Base-by-base conservation (phyloP, 2,329 filamentous ascomycete species). In the Davidsoniella virescens region DNA sequence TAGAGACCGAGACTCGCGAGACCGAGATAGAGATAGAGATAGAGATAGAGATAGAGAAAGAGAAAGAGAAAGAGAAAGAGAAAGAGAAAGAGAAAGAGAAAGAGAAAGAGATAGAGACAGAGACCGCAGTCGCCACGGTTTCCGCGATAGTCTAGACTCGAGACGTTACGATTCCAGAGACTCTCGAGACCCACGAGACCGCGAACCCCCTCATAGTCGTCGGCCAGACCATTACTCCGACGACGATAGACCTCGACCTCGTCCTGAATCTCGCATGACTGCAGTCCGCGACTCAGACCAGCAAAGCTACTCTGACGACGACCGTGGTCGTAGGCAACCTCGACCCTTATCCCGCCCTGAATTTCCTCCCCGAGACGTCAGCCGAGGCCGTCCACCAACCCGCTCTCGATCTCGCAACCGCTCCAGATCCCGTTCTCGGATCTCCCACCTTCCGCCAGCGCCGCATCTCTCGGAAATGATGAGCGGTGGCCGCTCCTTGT, bases 41-140 rank as follows among this genome's bases (percentile, higher is more conserved):
- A n/a, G 20, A 20, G 3, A 20, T 7, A 33, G 47, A 42, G 38
- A 43, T 6, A 38, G 25, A 17, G n/a, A n/a, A n/a, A n/a, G 26
- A 33, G 12, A 33, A 2, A 33, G 29, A 33, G 9, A 33, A 4
- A 12, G 9, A 73, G 12, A 33, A n/a, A n/a, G 47, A 43, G 16
- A 20, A 3, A 26, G 25, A n/a, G 46, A 41, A n/a, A 18, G 10
- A 26, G 37, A 48, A 17, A n/a, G 20, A 20, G 3, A 20, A 6
- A 33, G 47, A 42, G 38, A 43, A n/a, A 29, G 26, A 33, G 12
- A 33, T 12, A 33, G 29, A 33, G 9, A 33, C 12, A 12, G 9
- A 73, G 12, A 33, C 12, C 29, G 29, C 29, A 33, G 29, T 33
- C 29, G 29, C 29, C 29, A 33, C 29, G 46, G 51, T 26, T 39